Percentiles rank a stretch among this genome's conserved stretches.
These are phyloP conservation scores for Populus hybrid DNA, from an alignment of 441 rosid genomes.

Conservation along the genomic window DNA sequence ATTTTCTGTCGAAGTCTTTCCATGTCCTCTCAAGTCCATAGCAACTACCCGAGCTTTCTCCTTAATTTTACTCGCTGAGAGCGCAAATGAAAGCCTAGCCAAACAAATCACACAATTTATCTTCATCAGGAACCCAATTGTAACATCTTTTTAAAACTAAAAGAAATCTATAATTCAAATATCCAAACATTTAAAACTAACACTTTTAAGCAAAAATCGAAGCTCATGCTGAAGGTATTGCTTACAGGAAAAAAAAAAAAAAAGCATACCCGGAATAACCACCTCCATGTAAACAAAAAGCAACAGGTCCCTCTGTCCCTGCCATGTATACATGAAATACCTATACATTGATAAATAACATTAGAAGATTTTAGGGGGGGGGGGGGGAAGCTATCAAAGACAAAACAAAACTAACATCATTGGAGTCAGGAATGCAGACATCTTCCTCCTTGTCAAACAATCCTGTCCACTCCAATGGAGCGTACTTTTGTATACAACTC, in stretches of 20 bases:
- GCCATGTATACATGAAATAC: conserved; percentile 92
- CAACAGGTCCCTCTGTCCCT: conserved; percentile 88
- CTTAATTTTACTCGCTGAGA: conserved; percentile 73
- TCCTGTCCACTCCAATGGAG: conserved; percentile 65
- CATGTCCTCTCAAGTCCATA: conserved; percentile 96
- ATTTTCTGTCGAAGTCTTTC: conserved; percentile 74
- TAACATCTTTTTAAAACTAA: neutral
- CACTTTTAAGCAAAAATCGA: neutral
- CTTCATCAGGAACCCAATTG: neutral
- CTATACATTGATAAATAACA: conserved; percentile 35
- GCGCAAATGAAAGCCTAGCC: conserved; percentile 82
- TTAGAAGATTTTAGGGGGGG: neutral
- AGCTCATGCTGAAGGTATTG: neutral
- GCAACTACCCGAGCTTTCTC: conserved; percentile 91
- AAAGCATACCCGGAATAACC: conserved; percentile 76
- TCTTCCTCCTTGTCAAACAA: conserved; percentile 81
- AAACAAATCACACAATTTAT: conserved; percentile 7
- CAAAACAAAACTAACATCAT: conserved; percentile 51
- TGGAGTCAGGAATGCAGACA: conserved; percentile 54
- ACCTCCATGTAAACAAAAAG: conserved; percentile 94
- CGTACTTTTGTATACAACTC: conserved; percentile 49
- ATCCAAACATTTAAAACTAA: neutral
- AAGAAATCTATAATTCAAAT: neutral
- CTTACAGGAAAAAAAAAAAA: neutral
- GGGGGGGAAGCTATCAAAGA: neutral